Base-by-base conservation (phyloP, 441 rosid species). In the Populus hybrid region DNA sequence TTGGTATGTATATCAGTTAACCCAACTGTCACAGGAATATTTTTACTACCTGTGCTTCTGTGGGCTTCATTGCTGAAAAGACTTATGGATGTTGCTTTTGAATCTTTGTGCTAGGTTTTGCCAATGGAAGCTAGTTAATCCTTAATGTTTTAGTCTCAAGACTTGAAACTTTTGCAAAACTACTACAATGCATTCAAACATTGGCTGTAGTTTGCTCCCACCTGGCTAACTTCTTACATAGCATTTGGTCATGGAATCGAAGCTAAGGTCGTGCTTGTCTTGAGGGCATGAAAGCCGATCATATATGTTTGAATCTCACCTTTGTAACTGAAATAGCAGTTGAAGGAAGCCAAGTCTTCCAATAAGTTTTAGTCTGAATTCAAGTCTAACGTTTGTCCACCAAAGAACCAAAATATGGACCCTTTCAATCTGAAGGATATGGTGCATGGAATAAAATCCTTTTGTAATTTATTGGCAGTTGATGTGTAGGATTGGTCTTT, bases 31-130 rank as follows among this genome's bases (percentile, higher is more conserved):
- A 24, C 69, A 35, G 78, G 73, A 73, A 36, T 67, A 46, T 67
- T 71, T 72, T 63, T 21, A 35, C 71, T 77, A 77, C 80, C 72
- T 61, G 65, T 76, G 79, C 76, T 63, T 77, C 57, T 28, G 46
- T 46, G 61, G 78, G 36, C 69, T 32, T 67, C 21, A 64, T 71
- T 69, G 40, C 30, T 30, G 74, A 76, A 76, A 61, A 70, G 46
- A 38, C 64, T n/a, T 8, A 21, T 63, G 74, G 74, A 42, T 61
- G 16, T 78, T 16, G 21, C 50, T 2, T 61, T 46, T 63, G 54
- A 16, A 72, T 66, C 46, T 35, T 46, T 77, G 30, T 24, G 3
- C 26, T 24, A 40, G 61, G 77, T 14, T 35, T 54, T 30, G 20
- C 34, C 34, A n/a, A 6, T 73, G 28, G 57, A 63, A 64, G 67